phyloP scores from a whole-genome alignment of 73 alveolate species.

The Symbiodinium pilosum region DNA sequence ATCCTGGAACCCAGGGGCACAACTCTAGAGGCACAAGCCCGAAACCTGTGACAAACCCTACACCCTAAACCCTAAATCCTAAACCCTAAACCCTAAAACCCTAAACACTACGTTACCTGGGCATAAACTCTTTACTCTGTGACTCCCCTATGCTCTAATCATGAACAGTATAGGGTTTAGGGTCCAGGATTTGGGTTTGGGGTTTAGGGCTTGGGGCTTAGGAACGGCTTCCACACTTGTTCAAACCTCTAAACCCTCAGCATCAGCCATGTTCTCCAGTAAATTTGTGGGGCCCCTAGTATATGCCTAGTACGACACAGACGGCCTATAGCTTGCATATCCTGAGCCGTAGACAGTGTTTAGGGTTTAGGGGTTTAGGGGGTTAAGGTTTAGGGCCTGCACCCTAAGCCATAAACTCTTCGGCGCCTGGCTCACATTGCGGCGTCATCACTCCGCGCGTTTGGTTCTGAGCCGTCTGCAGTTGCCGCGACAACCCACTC shows the following conservation, averaged over 20 bases:
- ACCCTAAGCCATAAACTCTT: not conserved
- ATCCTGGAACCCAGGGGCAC: not conserved
- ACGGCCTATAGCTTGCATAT: not conserved
- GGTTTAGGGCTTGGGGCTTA: not conserved
- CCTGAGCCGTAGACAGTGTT: not conserved
- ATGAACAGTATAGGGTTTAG: not conserved
- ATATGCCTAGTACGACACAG: not conserved
- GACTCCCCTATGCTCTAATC: not conserved
- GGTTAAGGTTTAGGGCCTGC: no score
- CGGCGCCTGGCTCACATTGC: not conserved
- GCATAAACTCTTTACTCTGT: not conserved
- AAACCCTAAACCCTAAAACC: not conserved
- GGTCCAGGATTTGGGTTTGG: not conserved
- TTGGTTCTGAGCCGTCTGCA: not conserved
- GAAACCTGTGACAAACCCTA: not conserved
- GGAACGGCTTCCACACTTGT: not conserved
- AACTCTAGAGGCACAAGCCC: not conserved
- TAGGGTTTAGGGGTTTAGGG: not conserved
- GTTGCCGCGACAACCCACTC: not conserved
- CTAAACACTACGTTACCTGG: not conserved
- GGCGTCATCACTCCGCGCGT: not conserved
- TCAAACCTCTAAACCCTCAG: not conserved
- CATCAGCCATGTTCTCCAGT: not conserved
- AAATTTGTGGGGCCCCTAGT: not conserved
- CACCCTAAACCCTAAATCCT: not conserved